Base-by-base conservation (phyloP, 2,329 filamentous ascomycete species). In the Ophiostoma novo-ulmi region DNA sequence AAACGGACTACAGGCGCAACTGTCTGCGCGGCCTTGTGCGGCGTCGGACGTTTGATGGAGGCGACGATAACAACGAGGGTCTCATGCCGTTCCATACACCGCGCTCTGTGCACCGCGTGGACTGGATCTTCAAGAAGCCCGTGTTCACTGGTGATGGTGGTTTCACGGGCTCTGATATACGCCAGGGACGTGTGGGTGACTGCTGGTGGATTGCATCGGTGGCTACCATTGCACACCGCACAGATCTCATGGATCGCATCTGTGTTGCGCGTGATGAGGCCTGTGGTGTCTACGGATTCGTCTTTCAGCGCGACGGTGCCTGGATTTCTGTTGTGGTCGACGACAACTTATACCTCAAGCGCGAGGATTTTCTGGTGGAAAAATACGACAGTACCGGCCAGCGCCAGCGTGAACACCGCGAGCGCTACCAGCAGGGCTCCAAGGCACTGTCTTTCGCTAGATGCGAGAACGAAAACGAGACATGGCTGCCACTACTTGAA, bases 201-300 rank as follows among this genome's bases (percentile, higher is more conserved):
- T 92, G 90, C 78, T 92, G 90, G 89, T 87, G 91, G 77, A 83
- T 92, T 77, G 89, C 90, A 5, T 89, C 88, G 0, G 79, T 92
- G 20, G 88, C 87, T 26, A 90, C 89, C 0, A 85, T 92, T 74
- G 88, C 87, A 13, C 90, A 90, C 74, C 87, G 88, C 73, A 80
- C 84, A 69, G 87, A 85, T 2, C 77, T 92, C 41, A 89, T 92
- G 75, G 84, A 89, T 70, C 85, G 83, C 71, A 83, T 92, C 8
- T 92, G 90, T 73, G 87, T 92, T 55, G 87, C 84, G 7, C 83
- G 85, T 5, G 85, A 92, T 73, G 88, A 91, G 80, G 85, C 76
- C 81, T 91, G 80, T 48, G 73, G 73, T 38, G 73, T 74, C 10
- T 74, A 74, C 38, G 73, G 73, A 8, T 74, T 74, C 17, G 73